Conservation (phyloP, 345 rosid species). For the Murraya paniculata region DNA sequence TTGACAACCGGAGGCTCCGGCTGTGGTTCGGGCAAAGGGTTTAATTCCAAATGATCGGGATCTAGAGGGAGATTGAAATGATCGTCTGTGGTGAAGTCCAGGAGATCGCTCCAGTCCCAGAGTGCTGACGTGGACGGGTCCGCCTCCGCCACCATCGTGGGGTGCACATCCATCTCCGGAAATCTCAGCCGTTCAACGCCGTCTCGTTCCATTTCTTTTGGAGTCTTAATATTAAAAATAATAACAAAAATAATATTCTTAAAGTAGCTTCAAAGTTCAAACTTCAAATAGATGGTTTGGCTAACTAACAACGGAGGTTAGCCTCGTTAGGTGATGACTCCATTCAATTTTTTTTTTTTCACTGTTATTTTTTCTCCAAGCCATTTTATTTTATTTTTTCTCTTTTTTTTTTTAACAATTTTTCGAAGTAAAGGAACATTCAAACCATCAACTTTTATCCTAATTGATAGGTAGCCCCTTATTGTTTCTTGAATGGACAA, state of each 20-base stretch:
- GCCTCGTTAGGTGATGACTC: constrained; percentile 3
- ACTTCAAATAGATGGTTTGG: neutral
- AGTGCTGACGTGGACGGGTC: constrained; percentile 46
- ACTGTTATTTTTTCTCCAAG: neutral
- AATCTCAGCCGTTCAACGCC: neutral
- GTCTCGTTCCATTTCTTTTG: constrained; percentile 5
- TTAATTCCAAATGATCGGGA: constrained; percentile 15
- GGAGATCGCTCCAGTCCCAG: constrained; percentile 88
- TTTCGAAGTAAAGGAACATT: too few species aligned
- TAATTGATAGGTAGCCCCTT: too few species aligned
- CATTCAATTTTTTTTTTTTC: neutral
- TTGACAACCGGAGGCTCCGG: constrained; percentile 19
- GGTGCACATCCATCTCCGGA: constrained; percentile 41
- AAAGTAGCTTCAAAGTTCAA: neutral
- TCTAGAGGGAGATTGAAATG: constrained; percentile 45
- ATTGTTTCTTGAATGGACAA: too few species aligned
- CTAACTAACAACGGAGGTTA: neutral
- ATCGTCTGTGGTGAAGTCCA: constrained; percentile 71
- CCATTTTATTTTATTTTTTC: too few species aligned
- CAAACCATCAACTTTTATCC: too few species aligned
- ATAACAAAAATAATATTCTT: neutral
- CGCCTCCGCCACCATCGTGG: constrained; percentile 33
- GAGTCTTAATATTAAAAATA: neutral
- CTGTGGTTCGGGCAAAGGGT: constrained; percentile 24
- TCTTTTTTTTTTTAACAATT: too few species aligned